Evolutionary conservation across 2,329 filamentous ascomycete genomes (phyloP).

Genomic region (Arthrocladium fulminans): DNA sequence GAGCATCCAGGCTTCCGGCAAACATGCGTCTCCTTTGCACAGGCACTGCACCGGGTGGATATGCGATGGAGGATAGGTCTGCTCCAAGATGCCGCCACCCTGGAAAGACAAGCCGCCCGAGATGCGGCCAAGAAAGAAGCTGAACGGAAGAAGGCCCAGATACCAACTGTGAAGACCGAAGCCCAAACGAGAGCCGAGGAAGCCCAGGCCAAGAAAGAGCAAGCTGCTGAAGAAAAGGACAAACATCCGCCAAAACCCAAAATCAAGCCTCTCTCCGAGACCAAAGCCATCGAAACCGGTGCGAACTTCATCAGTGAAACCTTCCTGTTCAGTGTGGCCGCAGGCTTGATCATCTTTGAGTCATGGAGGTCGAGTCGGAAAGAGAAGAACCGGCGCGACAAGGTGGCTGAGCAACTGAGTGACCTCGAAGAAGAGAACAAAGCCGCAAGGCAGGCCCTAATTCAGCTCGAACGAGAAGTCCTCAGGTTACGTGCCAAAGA

Average conservation of each 20-base stretch:
- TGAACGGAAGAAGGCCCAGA: slow-evolving; percentile 44
- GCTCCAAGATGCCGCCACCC: slow-evolving; percentile 51
- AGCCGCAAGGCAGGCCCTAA: slow-evolving; percentile 31
- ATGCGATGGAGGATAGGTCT: slow-evolving; percentile 60
- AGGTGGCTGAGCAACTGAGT: slow-evolving; percentile 51
- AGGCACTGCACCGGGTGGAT: slow-evolving; percentile 55
- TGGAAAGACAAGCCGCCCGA: slow-evolving; percentile 35
- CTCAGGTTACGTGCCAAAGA: slow-evolving; percentile 33
- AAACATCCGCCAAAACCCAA: slow-evolving; percentile 44
- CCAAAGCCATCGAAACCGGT: slow-evolving; percentile 59
- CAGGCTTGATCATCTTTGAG: slow-evolving; percentile 54
- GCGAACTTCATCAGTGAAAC: slow-evolving; percentile 61
- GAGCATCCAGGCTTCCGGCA: slow-evolving; percentile 59
- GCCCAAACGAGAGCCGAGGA: slow-evolving; percentile 50
- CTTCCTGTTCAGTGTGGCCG: slow-evolving; percentile 58
- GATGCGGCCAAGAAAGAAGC: slow-evolving; percentile 47
- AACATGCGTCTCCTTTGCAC: slow-evolving; percentile 54
- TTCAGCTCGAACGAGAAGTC: slow-evolving; percentile 40
- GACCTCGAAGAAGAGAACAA: slow-evolving; percentile 47
- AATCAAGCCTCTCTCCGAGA: slow-evolving; percentile 57
- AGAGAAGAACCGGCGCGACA: slow-evolving; percentile 50
- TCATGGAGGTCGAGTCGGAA: slow-evolving; percentile 53
- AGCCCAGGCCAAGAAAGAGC: slow-evolving; percentile 36
- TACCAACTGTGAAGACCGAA: slow-evolving; percentile 55
- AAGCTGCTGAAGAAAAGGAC: slow-evolving; percentile 32